Evolutionary conservation across 2,329 filamentous ascomycete genomes (phyloP).

Genomic region (Stachybotrys echinatus): DNA sequence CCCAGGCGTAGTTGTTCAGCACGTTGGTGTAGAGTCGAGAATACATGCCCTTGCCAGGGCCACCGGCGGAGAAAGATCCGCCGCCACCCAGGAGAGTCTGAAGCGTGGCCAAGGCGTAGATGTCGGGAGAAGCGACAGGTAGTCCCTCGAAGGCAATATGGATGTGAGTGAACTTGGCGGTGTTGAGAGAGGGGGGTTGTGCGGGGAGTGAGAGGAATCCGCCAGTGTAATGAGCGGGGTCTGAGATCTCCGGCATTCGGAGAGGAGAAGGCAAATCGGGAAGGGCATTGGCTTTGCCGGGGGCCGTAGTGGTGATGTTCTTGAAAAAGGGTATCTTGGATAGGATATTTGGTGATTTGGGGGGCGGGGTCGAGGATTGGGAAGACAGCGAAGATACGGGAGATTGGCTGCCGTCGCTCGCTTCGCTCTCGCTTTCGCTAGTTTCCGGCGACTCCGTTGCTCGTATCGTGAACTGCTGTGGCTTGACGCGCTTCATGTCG

Average conservation of each 20-base stretch:
- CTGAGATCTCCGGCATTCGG: conserved; percentile 44
- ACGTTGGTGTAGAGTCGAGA: conserved; percentile 96
- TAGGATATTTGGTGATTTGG: conserved; percentile 52
- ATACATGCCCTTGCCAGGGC: conserved; percentile 98
- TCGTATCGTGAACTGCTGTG: conserved; percentile 38
- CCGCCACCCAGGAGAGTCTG: conserved; percentile 95
- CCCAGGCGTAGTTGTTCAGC: conserved; percentile 95
- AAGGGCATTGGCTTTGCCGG: conserved; percentile 54
- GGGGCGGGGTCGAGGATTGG: conserved; percentile 27
- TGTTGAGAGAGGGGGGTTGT: conserved; percentile 72
- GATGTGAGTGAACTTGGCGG: conserved; percentile 82
- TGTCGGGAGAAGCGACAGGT: conserved; percentile 83
- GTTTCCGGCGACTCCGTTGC: conserved; percentile 51
- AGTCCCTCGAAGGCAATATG: conserved; percentile 95
- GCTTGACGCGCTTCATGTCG: conserved; percentile 61
- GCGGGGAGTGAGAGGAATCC: conserved; percentile 83
- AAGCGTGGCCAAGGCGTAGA: conserved; percentile 91
- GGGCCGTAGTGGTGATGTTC: conserved; percentile 72
- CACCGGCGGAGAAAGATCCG: conserved; percentile 93
- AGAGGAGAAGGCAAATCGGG: conserved; percentile 35
- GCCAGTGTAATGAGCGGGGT: conserved; percentile 81
- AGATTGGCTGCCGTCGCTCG: conserved; percentile 17
- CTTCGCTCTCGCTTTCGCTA: conserved; percentile 34
- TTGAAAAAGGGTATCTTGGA: conserved; percentile 89
- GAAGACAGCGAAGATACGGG: conserved; percentile 23